These are phyloP conservation scores for Diaporthe australafricana DNA, from an alignment of 2,329 filamentous ascomycete genomes.

Conservation along the genomic window DNA sequence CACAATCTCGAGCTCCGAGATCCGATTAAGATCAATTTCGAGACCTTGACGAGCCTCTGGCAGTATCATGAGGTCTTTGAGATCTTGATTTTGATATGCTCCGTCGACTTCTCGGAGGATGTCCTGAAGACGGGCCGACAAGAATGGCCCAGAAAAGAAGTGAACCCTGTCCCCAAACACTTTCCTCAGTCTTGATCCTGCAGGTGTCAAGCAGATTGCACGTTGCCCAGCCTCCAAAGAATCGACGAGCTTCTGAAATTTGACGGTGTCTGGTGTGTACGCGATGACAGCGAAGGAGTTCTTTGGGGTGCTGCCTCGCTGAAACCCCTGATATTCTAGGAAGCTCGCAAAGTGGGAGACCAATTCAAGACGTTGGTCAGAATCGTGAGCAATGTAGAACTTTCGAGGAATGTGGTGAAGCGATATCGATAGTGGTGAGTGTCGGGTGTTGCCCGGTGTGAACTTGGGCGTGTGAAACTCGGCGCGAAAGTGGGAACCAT, in stretches of 20 bases:
- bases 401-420: neutral
- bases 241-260: neutral
- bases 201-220: slow-evolving; percentile 3
- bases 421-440: neutral
- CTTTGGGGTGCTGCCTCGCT: neutral
- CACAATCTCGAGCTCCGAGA: neutral
- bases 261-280: neutral
- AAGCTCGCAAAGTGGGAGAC: slow-evolving; percentile 8
- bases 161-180: neutral
- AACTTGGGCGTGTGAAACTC: slow-evolving; percentile 31
- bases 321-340: slow-evolving; percentile 7
- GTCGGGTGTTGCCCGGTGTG: neutral
- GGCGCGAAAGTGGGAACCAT: slow-evolving; percentile 54
- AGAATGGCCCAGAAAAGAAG: slow-evolving; percentile 11
- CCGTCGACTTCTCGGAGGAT: neutral
- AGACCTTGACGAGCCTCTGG: neutral
- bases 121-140: neutral
- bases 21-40: neutral
- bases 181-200: neutral
- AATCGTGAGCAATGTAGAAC: neutral
- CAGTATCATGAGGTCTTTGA: neutral
- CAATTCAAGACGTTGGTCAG: slow-evolving; percentile 5
- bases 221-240: neutral
- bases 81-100: neutral
- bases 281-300: neutral